Conservation (phyloP, 768 basidiomycete species). For the Trametes cingulata region DNA sequence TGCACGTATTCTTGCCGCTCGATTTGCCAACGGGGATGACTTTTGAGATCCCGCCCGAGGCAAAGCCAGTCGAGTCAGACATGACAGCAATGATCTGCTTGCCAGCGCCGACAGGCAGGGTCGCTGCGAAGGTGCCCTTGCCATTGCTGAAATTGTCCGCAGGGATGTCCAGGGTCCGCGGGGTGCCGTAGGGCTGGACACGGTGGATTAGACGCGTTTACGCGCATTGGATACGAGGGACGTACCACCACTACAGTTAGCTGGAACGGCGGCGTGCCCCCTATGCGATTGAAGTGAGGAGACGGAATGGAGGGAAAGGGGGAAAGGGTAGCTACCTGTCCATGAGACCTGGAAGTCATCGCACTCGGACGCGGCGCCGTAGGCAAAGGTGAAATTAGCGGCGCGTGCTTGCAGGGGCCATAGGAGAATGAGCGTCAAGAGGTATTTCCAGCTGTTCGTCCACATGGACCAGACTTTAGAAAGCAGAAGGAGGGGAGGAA, state of each 20-base stretch:
- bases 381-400: constrained; percentile 50
- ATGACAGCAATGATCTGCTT: constrained; percentile 56
- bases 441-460: constrained; percentile 21
- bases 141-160: constrained; percentile 53
- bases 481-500: too few species aligned
- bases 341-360: constrained; percentile 61
- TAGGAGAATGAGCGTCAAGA: constrained; percentile 26
- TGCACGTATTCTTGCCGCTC: neutral
- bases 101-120: constrained; percentile 43
- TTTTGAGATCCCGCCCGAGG: constrained; percentile 42
- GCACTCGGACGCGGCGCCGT: constrained; percentile 57
- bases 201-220: constrained; percentile 6
- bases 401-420: constrained; percentile 20
- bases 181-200: constrained; percentile 52
- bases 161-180: constrained; percentile 57
- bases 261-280: constrained; percentile 56
- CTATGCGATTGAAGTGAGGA: constrained; percentile 35
- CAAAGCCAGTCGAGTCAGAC: constrained; percentile 74
- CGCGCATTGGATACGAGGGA: constrained; percentile 3
- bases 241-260: constrained; percentile 54
- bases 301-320: neutral
- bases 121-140: constrained; percentile 50
- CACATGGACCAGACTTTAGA: constrained; percentile 21
- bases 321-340: constrained; percentile 47
- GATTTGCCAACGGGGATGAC: constrained; percentile 7